These are phyloP conservation scores for Cryptosporidium bovis DNA, from an alignment of 169 alveolate genomes.

Conservation along the genomic window DNA sequence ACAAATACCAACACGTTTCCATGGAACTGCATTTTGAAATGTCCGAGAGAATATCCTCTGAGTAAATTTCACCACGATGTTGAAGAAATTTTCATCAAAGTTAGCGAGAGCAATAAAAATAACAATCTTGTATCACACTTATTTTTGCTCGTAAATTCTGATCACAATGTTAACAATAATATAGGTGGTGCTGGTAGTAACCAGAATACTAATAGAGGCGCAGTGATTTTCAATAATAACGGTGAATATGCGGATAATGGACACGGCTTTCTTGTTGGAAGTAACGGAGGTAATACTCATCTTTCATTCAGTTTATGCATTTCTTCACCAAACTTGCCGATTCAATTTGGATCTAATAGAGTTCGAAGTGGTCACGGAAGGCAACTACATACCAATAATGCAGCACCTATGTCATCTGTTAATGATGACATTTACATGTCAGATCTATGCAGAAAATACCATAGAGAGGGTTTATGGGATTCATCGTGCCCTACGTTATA, in stretches of 20 bases:
- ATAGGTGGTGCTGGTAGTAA: not conserved
- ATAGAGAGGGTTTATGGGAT: constrained; percentile 72
- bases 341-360: constrained; percentile 15
- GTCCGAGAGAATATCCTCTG: constrained; percentile 55
- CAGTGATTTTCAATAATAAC: too few relatives aligned
- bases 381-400: not conserved
- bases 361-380: not conserved
- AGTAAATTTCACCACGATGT: constrained; percentile 33
- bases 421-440: constrained; percentile 29
- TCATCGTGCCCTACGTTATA: constrained; percentile 67
- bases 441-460: constrained; percentile 59
- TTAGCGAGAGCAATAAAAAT: not conserved
- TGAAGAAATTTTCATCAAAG: constrained; percentile 23
- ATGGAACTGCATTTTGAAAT: constrained; percentile 64
- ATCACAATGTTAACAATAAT: not conserved
- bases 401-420: not conserved
- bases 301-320: constrained; percentile 38
- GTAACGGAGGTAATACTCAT: constrained; percentile 32
- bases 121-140: constrained; percentile 21
- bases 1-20: constrained; percentile 32
- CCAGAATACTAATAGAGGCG: too few relatives aligned
- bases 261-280: too few relatives aligned
- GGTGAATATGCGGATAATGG: too few relatives aligned
- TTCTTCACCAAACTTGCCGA: constrained; percentile 31
- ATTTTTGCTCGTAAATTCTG: constrained; percentile 42